phyloP scores from a whole-genome alignment of 1,284 basidiomycete genomes.

The Cryptococcus sp. region DNA sequence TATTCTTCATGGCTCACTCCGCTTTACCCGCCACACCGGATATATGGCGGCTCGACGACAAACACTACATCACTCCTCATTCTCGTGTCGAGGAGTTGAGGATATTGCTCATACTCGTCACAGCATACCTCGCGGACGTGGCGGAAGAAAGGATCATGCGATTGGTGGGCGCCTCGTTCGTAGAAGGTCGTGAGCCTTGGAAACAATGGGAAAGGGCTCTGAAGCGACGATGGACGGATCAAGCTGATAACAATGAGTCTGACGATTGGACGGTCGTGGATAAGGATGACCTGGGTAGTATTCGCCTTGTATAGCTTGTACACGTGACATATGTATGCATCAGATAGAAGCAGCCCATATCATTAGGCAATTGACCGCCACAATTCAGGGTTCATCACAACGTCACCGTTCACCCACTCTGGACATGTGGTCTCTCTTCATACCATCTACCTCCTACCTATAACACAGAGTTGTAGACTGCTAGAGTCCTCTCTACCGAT shows the following conservation, averaged over 20 bases:
- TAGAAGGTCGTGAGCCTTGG: slow-evolving; percentile 56
- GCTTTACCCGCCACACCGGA: slow-evolving; percentile 12
- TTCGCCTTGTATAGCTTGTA: neutral
- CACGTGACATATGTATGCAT: neutral
- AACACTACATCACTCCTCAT: slow-evolving; percentile 10
- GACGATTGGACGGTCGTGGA: neutral
- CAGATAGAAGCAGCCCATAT: no score
- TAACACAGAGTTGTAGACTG: slow-evolving; percentile 22
- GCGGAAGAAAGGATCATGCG: slow-evolving; percentile 50
- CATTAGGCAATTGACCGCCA: neutral
- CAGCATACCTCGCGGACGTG: slow-evolving; percentile 39
- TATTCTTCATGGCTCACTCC: slow-evolving; percentile 17
- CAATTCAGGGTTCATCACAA: neutral
- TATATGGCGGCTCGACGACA: slow-evolving; percentile 4
- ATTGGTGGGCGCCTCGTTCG: slow-evolving; percentile 48
- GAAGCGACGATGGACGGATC: slow-evolving; percentile 1
- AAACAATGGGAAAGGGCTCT: slow-evolving; percentile 48
- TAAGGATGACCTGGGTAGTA: neutral
- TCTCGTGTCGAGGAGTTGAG: neutral
- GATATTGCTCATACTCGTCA: slow-evolving; percentile 26
- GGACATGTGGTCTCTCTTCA: neutral
- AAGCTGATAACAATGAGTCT: neutral
- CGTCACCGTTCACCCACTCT: neutral
- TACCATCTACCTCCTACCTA: neutral
- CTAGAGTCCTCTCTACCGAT: slow-evolving; percentile 19